A percentile compares a stretch with the other conserved stretches of the same genome.
Conservation (phyloP, 345 rosid genomes). For the Turnera subulata region DNA sequence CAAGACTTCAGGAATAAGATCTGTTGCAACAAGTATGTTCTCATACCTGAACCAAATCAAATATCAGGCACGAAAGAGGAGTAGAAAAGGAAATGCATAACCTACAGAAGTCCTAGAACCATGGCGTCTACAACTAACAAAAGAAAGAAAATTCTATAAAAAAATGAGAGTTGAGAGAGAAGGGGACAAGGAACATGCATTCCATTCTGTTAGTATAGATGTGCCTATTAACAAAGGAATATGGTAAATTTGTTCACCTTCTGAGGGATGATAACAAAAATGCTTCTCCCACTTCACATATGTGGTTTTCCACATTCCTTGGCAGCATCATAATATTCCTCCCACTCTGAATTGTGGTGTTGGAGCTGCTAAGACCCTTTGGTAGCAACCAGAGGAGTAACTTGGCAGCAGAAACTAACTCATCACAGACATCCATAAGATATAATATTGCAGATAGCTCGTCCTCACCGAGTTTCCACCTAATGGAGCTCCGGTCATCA, state of each 20-base stretch:
- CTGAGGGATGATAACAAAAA: slow-evolving; percentile 70
- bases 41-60: slow-evolving; percentile 56
- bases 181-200: no score
- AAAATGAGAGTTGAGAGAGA: no score
- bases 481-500: slow-evolving; percentile 52
- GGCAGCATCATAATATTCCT: slow-evolving; percentile 50
- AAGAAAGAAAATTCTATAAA: not conserved
- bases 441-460: slow-evolving; percentile 72
- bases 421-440: slow-evolving; percentile 74
- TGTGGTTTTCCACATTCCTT: slow-evolving; percentile 63
- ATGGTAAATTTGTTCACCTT: slow-evolving; percentile 41
- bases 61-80: not conserved
- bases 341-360: slow-evolving; percentile 65
- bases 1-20: slow-evolving; percentile 88
- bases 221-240: no score
- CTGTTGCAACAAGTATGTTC: slow-evolving; percentile 64
- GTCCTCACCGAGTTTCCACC: slow-evolving; percentile 92
- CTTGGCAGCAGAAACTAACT: slow-evolving; percentile 65
- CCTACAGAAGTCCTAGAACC: no score
- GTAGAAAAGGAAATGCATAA: not conserved
- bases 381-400: slow-evolving; percentile 93
- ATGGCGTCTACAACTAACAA: not conserved
- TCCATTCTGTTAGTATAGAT: no score
- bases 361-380: slow-evolving; percentile 54
- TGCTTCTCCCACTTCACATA: slow-evolving; percentile 78